Conservation (phyloP, 2,329 filamentous ascomycete genomes). For the Hypocreales sp. region DNA sequence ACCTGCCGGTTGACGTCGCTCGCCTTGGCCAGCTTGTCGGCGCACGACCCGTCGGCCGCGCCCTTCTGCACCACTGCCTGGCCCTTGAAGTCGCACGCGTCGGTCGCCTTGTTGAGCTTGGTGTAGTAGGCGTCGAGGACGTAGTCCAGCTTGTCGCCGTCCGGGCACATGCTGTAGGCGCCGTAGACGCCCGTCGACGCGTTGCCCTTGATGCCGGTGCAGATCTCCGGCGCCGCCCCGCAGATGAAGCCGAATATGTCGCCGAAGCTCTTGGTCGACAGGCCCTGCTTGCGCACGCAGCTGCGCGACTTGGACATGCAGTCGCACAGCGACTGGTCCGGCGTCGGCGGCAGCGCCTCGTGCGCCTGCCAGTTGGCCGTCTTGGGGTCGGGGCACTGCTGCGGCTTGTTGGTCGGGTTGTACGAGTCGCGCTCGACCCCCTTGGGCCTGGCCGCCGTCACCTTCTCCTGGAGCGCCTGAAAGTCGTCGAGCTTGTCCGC, state of each 20-base stretch:
- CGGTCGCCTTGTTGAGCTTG: slow-evolving; percentile 28
- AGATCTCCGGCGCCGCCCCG: slow-evolving; percentile 38
- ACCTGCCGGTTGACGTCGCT: slow-evolving; percentile 36
- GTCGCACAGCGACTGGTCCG: slow-evolving; percentile 62
- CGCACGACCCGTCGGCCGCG: slow-evolving; percentile 36
- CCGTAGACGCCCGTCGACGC: slow-evolving; percentile 42
- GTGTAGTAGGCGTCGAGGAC: slow-evolving; percentile 61
- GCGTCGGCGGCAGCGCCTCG: slow-evolving; percentile 61
- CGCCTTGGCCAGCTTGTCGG: slow-evolving; percentile 42
- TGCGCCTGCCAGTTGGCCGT: slow-evolving; percentile 45
- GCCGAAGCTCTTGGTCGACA: slow-evolving; percentile 43
- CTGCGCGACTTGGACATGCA: slow-evolving; percentile 70
- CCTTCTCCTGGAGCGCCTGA: slow-evolving; percentile 51
- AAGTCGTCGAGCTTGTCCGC: slow-evolving; percentile 63
- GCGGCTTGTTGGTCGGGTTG: slow-evolving; percentile 57
- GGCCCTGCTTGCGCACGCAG: slow-evolving; percentile 48
- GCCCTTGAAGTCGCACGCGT: slow-evolving; percentile 56
- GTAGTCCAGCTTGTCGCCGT: slow-evolving; percentile 56
- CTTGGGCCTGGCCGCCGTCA: slow-evolving; percentile 51
- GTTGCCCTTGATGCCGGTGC: slow-evolving; percentile 44
- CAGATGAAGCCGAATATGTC: slow-evolving; percentile 67
- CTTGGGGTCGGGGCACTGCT: slow-evolving; percentile 53
- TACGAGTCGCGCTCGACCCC: slow-evolving; percentile 54
- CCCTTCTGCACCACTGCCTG: slow-evolving; percentile 38
- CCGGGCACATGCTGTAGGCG: slow-evolving; percentile 62